A percentile compares a stretch with the other conserved stretches of the same genome.
Evolutionary conservation across 1,139 yeast species (phyloP).

Genomic region (Lizanozyma gosingica): DNA sequence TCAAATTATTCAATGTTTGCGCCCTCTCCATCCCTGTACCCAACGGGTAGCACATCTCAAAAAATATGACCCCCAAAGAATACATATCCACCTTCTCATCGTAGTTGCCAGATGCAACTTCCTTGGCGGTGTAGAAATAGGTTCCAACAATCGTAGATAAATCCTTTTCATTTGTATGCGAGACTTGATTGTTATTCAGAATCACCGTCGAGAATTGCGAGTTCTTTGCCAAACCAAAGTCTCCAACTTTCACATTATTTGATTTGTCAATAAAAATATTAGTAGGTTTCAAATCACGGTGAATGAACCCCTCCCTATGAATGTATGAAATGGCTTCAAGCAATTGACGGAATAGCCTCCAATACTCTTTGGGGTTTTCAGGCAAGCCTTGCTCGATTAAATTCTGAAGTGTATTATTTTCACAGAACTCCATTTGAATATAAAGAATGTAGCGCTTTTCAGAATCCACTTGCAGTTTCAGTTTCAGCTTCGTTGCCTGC

Average conservation of each 20-base stretch:
- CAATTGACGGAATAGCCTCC: conserved; percentile 83
- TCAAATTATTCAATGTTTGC: conserved; percentile 50
- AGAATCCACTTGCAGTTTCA: not conserved
- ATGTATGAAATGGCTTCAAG: conserved; percentile 88
- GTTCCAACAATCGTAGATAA: conserved; percentile 92
- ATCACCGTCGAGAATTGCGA: conserved; percentile 39
- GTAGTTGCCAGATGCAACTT: conserved; percentile 64
- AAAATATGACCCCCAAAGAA: conserved; percentile 86
- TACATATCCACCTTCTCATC: conserved; percentile 94
- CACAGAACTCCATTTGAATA: conserved; percentile 98
- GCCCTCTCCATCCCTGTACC: conserved; percentile 92
- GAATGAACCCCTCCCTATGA: conserved; percentile 90
- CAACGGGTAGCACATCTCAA: conserved; percentile 84
- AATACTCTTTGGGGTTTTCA: conserved; percentile 65
- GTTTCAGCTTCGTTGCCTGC: not conserved
- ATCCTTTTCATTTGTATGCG: conserved; percentile 47
- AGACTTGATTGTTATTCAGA: conserved; percentile 32
- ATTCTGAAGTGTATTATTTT: conserved; percentile 80
- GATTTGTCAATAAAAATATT: conserved; percentile 91
- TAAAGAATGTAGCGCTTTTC: conserved; percentile 47
- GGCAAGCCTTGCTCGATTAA: conserved; percentile 77
- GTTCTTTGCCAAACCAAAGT: conserved; percentile 90
- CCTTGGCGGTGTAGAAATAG: conserved; percentile 84
- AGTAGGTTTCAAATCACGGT: conserved; percentile 91
- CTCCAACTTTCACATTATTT: conserved; percentile 88